Evolutionary conservation across 2,329 filamentous ascomycete genomes (phyloP).

Genomic region (Talaromyces sp.): DNA sequence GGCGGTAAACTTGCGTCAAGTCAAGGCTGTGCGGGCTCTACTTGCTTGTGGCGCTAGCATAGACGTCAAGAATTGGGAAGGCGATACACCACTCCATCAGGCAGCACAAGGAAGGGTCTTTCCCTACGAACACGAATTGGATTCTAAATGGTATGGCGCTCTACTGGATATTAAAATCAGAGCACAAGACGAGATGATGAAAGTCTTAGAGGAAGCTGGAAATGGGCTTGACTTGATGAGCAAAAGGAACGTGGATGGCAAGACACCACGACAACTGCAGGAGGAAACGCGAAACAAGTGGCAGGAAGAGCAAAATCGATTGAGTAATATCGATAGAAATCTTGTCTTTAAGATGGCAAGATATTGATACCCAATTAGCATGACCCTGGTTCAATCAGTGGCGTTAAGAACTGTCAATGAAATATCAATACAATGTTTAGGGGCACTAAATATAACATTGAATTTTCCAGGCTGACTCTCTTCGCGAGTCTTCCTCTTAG

Average conservation of each 20-base stretch:
- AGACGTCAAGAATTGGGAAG: slow-evolving; percentile 1
- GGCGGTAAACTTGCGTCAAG: slow-evolving; percentile 10
- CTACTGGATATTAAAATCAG: slow-evolving; percentile 7
- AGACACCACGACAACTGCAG: slow-evolving; percentile 9
- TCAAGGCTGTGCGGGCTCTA: not conserved
- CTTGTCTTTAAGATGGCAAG: too few species aligned
- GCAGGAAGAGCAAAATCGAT: slow-evolving; percentile 1
- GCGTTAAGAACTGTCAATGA: too few species aligned
- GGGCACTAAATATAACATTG: too few species aligned
- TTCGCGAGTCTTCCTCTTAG: too few species aligned
- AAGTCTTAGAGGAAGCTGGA: slow-evolving; percentile 8
- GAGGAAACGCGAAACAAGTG: slow-evolving; percentile 6
- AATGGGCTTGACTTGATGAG: slow-evolving; percentile 2
- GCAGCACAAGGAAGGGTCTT: slow-evolving; percentile 9
- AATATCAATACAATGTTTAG: too few species aligned
- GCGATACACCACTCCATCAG: slow-evolving; percentile 9
- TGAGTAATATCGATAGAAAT: not conserved
- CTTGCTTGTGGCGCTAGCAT: slow-evolving; percentile 7
- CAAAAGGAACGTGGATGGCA: slow-evolving; percentile 5
- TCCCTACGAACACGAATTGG: not conserved
- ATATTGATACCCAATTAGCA: too few species aligned
- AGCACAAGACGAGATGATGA: slow-evolving; percentile 11
- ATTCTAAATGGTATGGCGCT: not conserved
- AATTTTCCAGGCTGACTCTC: too few species aligned
- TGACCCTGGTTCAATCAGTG: too few species aligned